These are phyloP conservation scores for Populus davidiana DNA, from an alignment of 345 rosid genomes.

Conservation along the genomic window DNA sequence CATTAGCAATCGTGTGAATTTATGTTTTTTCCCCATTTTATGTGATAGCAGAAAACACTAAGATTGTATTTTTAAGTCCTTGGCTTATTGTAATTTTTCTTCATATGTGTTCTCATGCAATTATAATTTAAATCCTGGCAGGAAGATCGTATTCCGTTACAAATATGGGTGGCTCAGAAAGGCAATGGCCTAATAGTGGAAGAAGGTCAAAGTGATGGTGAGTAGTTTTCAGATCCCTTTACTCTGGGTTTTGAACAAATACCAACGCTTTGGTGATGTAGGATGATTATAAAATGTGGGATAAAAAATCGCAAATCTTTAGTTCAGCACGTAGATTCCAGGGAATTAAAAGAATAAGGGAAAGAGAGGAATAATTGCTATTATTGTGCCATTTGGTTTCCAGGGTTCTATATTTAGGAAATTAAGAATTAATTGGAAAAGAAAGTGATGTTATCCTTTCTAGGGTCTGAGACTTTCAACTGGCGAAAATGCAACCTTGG, in stretches of 20 bases:
- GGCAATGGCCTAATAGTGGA: conserved; percentile 69
- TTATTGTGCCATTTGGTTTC: neutral
- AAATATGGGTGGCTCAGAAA: conserved; percentile 79
- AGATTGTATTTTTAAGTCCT: neutral
- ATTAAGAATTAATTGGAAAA: no score
- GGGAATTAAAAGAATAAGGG: neutral
- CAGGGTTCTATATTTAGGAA: no score
- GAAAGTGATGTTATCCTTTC: neutral
- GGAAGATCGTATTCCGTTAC: conserved; percentile 83
- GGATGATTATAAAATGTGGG: no score
- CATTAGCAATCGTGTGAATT: no score
- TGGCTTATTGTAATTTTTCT: neutral
- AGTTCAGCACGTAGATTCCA: no score
- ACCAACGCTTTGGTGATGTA: no score
- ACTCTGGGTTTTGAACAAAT: neutral
- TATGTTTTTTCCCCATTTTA: no score
- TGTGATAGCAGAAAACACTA: neutral
- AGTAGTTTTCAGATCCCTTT: conserved; percentile 13
- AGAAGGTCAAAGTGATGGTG: conserved; percentile 71
- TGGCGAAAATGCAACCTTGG: neutral
- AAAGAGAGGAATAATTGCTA: neutral
- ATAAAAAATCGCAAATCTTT: no score
- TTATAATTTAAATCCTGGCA: conserved; percentile 31
- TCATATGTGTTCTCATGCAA: neutral
- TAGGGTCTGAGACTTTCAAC: neutral